Conservation (phyloP, 140 eudicot species). For the Oenanthe javanica region DNA sequence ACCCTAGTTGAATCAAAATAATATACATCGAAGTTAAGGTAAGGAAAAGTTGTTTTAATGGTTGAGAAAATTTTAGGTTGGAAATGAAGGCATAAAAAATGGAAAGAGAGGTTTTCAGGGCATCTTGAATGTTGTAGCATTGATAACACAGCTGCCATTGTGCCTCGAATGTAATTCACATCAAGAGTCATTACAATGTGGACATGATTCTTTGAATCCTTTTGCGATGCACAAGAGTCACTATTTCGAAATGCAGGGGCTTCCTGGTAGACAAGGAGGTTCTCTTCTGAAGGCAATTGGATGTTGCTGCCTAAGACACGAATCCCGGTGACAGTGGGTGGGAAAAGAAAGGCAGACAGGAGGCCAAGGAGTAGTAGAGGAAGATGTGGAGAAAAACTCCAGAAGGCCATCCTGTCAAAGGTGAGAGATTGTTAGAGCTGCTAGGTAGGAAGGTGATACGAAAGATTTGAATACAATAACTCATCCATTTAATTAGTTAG, state of each 20-base stretch:
- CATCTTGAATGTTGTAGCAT: slow-evolving; percentile 8
- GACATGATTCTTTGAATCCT: background rate
- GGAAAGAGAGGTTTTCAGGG: slow-evolving; percentile 6
- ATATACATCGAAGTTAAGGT: slow-evolving; percentile 9
- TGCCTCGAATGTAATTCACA: slow-evolving; percentile 2
- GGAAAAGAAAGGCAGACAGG: slow-evolving; percentile 33
- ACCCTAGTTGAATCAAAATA: slow-evolving; percentile 9
- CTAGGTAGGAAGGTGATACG: background rate
- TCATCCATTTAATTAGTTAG: background rate
- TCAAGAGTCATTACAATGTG: slow-evolving; percentile 11
- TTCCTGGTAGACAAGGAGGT: slow-evolving; percentile 27
- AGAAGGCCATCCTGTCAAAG: slow-evolving; percentile 22
- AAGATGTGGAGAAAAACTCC: background rate
- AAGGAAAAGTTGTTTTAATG: slow-evolving; percentile 10
- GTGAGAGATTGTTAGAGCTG: background rate
- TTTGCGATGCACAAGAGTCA: slow-evolving; percentile 16
- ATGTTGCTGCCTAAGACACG: slow-evolving; percentile 13
- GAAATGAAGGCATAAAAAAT: background rate
- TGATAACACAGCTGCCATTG: slow-evolving; percentile 9
- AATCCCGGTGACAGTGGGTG: slow-evolving; percentile 10
- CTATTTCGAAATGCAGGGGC: slow-evolving; percentile 40
- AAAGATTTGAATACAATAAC: background rate
- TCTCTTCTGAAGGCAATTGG: slow-evolving; percentile 8
- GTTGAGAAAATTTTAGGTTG: background rate
- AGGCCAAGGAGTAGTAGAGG: slow-evolving; percentile 29